Percentiles rank a stretch among this genome's conserved stretches.
Conservation (phyloP, 2,329 filamentous ascomycete species). For the Apiospora arundinis region DNA sequence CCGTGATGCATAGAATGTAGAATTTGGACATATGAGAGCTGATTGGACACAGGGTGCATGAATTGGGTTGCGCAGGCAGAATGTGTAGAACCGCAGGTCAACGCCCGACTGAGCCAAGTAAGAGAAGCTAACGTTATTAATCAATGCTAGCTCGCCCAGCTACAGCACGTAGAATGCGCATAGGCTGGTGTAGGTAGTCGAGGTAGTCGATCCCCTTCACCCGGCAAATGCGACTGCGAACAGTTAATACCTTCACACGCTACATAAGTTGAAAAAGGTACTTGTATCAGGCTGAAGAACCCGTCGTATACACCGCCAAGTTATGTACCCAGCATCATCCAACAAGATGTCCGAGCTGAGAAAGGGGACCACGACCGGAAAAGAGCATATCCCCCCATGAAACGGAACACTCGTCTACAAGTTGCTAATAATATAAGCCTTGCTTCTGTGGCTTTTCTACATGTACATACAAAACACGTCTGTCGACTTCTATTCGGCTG, state of each 20-base stretch:
- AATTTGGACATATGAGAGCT: not conserved
- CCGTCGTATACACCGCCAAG: slow-evolving; percentile 7
- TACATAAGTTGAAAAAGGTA: not conserved
- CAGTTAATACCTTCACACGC: not conserved
- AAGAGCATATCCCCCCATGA: slow-evolving; percentile 10
- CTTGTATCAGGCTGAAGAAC: not conserved
- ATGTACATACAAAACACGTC: slow-evolving; percentile 35
- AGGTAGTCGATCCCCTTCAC: not conserved
- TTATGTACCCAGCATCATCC: not conserved
- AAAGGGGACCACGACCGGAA: slow-evolving; percentile 2
- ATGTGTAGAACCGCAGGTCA: slow-evolving; percentile 3
- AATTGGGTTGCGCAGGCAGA: slow-evolving; percentile 18
- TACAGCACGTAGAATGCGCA: not conserved
- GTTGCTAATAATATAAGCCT: slow-evolving; percentile 15
- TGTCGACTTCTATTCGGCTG: slow-evolving; percentile 4
- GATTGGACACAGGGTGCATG: slow-evolving; percentile 13
- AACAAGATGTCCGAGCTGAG: not conserved
- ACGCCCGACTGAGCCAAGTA: slow-evolving; percentile 6
- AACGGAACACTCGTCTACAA: slow-evolving; percentile 2
- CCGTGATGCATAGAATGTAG: slow-evolving; percentile 11
- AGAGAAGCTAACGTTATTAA: not conserved
- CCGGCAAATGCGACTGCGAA: slow-evolving; percentile 6
- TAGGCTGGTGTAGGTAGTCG: not conserved
- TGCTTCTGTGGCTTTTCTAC: slow-evolving; percentile 22
- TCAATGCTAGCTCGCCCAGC: not conserved